Conservation (phyloP, 805 yeast genomes). For the Metschnikowia bowlesiae region DNA sequence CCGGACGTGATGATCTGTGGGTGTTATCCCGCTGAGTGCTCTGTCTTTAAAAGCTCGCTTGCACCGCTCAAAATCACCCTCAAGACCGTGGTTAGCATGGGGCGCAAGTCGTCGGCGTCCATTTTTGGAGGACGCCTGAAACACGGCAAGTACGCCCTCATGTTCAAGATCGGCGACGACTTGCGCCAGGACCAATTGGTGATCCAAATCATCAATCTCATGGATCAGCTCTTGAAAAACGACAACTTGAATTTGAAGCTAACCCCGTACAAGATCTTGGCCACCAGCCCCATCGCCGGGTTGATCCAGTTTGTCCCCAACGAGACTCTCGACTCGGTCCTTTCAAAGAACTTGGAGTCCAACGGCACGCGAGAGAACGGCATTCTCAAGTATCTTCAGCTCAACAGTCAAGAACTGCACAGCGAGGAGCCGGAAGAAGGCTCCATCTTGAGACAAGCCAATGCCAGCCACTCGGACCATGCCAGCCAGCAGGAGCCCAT, state of each 20-base stretch:
- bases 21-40: constrained; percentile 69
- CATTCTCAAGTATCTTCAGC: constrained; percentile 64
- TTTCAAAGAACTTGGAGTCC: constrained; percentile 35
- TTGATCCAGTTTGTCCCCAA: constrained; percentile 93
- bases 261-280: constrained; percentile 85
- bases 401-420: constrained; percentile 42
- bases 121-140: constrained; percentile 30
- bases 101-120: constrained; percentile 19
- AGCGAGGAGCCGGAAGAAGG: constrained; percentile 25
- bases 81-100: constrained; percentile 42
- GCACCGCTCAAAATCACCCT: constrained; percentile 84
- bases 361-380: constrained; percentile 48
- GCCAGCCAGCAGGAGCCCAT: constrained; percentile 32
- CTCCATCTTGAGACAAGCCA: constrained; percentile 11
- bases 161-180: constrained; percentile 96
- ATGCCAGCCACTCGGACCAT: neutral
- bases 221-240: constrained; percentile 82
- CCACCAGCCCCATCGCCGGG: constrained; percentile 89
- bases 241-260: constrained; percentile 86
- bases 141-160: constrained; percentile 61
- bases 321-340: constrained; percentile 76
- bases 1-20: constrained; percentile 75
- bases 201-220: constrained; percentile 84
- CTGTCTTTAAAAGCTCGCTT: constrained; percentile 87
- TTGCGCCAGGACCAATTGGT: constrained; percentile 94